phyloP scores from a whole-genome alignment of 805 yeast genomes.

The Saccharomycopsis fibuligera region DNA sequence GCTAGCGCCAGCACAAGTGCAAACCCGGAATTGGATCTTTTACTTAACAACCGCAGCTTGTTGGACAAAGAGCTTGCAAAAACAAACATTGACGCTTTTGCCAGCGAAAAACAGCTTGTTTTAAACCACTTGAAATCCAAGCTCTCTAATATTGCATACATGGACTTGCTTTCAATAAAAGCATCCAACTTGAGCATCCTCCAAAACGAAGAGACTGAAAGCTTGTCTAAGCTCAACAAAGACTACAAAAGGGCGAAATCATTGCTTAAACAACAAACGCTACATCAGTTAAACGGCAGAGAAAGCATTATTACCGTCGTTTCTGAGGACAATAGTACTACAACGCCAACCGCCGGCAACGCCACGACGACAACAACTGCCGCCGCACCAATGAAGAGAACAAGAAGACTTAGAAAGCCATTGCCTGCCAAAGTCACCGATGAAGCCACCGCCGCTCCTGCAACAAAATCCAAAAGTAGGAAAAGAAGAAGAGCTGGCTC shows the following conservation, averaged over 20 bases:
- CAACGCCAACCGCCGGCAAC: background rate
- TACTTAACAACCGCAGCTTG: background rate
- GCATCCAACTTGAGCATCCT: slow-evolving; percentile 7
- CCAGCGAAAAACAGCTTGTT: slow-evolving; percentile 2
- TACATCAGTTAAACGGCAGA: slow-evolving; percentile 12
- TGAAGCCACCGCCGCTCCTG: background rate
- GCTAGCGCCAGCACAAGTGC: background rate
- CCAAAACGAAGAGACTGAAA: background rate
- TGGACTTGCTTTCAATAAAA: slow-evolving; percentile 4
- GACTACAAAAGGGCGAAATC: slow-evolving; percentile 3
- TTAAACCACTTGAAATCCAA: background rate
- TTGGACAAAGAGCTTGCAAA: background rate
- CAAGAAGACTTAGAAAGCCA: background rate
- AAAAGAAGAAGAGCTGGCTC: background rate
- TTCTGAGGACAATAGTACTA: background rate
- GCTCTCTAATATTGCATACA: background rate
- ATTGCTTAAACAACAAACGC: slow-evolving; percentile 6
- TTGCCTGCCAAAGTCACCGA: background rate
- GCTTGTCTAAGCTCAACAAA: background rate
- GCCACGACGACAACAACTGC: background rate
- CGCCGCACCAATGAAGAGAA: slow-evolving; percentile 3
- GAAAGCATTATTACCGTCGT: slow-evolving; percentile 8
- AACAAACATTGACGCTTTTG: background rate
- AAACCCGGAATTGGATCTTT: background rate
- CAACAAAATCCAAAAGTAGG: background rate